Evolutionary conservation across 306 rosid species (phyloP).

Genomic region (Fagus crenata): DNA sequence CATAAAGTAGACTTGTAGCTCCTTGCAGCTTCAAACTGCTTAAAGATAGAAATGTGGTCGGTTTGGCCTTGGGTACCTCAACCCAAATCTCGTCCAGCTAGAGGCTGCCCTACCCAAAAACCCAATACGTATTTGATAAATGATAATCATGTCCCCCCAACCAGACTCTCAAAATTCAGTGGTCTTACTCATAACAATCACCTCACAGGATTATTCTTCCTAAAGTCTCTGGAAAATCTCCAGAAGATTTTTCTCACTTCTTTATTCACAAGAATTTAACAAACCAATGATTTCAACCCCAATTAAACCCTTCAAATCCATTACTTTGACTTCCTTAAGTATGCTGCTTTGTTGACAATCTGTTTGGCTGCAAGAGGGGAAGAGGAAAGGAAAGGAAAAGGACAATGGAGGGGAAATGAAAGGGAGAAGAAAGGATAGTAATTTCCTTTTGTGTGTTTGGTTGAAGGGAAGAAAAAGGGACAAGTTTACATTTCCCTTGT

Average conservation of each 20-base stretch:
- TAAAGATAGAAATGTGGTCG: not conserved
- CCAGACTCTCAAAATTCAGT: not conserved
- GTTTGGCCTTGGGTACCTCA: not conserved
- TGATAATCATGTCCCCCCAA: not conserved
- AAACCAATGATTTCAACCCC: not conserved
- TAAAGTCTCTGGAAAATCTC: not conserved
- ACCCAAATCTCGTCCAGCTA: not conserved
- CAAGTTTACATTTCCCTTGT: too few species aligned
- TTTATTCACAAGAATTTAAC: not conserved
- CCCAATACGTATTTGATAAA: not conserved
- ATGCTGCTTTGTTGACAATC: not conserved
- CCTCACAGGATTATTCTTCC: not conserved
- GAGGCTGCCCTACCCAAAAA: not conserved
- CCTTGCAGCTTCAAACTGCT: not conserved
- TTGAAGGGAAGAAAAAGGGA: too few species aligned
- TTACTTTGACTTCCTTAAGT: constrained; percentile 1
- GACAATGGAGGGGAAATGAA: too few species aligned
- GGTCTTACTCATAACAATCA: not conserved
- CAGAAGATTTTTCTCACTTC: not conserved
- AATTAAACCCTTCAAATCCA: not conserved
- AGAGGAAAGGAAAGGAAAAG: too few species aligned
- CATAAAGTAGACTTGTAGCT: not conserved
- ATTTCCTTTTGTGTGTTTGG: too few species aligned
- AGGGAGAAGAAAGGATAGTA: too few species aligned
- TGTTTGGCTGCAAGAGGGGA: too few species aligned